Evolutionary conservation across 805 yeast species (phyloP).

Genomic region (Myxozyma sirexii): DNA sequence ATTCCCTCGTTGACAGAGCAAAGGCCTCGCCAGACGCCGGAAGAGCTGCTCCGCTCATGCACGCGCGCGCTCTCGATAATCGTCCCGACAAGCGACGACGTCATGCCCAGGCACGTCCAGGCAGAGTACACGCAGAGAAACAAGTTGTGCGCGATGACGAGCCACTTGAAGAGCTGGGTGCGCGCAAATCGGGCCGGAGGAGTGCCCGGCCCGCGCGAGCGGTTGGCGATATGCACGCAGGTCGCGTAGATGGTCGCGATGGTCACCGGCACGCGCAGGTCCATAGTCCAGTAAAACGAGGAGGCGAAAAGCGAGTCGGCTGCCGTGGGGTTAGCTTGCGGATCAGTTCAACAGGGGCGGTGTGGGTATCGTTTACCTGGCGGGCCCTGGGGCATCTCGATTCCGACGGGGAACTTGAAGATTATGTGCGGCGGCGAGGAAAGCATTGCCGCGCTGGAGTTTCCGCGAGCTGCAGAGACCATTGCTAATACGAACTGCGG

Average conservation of each 20-base stretch:
- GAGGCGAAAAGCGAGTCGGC: conserved; percentile 27
- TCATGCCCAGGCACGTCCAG: conserved; percentile 74
- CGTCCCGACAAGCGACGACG: conserved; percentile 52
- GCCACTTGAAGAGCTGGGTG: conserved; percentile 50
- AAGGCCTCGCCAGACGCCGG: conserved; percentile 58
- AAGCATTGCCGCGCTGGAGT: conserved; percentile 22
- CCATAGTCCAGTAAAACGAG: conserved; percentile 43
- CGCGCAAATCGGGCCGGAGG: conserved; percentile 58
- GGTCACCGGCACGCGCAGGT: conserved; percentile 56
- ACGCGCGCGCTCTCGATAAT: conserved; percentile 42
- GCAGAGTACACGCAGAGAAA: conserved; percentile 65
- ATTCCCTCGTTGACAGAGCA: conserved; percentile 65
- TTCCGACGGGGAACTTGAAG: conserved; percentile 31
- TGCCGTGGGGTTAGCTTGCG: background rate
- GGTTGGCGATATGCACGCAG: conserved; percentile 59
- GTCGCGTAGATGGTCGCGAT: conserved; percentile 62
- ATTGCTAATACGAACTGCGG: background rate
- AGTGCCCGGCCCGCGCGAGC: conserved; percentile 46
- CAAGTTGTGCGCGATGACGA: conserved; percentile 64
- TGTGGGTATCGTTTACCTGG: too few species aligned
- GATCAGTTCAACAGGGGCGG: background rate
- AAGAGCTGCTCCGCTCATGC: conserved; percentile 46
- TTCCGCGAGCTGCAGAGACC: conserved; percentile 9
- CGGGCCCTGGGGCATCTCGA: conserved; percentile 33
- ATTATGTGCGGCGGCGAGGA: conserved; percentile 27